phyloP scores from a whole-genome alignment of 345 rosid species.

The rapeseed (Brassica napus) region DNA sequence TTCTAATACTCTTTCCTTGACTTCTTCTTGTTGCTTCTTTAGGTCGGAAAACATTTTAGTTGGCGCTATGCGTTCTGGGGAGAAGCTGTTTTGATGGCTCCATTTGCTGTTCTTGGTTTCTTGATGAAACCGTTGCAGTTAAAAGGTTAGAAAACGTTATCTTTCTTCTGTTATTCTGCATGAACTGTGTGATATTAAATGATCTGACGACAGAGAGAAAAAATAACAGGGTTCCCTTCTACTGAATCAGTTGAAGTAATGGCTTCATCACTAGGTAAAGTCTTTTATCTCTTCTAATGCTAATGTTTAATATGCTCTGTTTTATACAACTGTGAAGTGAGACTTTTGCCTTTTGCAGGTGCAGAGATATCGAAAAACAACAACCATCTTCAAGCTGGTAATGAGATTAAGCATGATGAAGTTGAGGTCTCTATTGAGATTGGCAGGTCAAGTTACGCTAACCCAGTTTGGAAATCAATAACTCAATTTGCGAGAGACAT shows the following conservation, averaged over 20 bases:
- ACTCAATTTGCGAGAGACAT: slow-evolving; percentile 23
- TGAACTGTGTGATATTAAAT: slow-evolving; percentile 1
- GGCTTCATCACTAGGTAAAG: slow-evolving; percentile 8
- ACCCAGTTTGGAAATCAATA: slow-evolving; percentile 5
- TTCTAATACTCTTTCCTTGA: background rate
- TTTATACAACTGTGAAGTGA: background rate
- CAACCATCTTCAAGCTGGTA: slow-evolving; percentile 14
- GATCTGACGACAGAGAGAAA: background rate
- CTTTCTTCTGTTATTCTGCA: background rate
- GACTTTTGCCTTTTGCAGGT: slow-evolving; percentile 9
- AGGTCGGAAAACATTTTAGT: slow-evolving; percentile 70
- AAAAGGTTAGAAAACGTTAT: slow-evolving; percentile 49
- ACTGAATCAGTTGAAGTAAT: slow-evolving; percentile 14
- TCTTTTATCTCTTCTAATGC: background rate
- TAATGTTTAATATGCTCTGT: background rate
- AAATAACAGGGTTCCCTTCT: slow-evolving; percentile 22
- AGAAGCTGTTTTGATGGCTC: slow-evolving; percentile 85
- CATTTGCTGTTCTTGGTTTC: slow-evolving; percentile 78
- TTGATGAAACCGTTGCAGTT: slow-evolving; percentile 75
- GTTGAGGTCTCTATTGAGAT: slow-evolving; percentile 9
- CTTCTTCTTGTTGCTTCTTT: background rate
- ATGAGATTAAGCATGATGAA: slow-evolving; percentile 19
- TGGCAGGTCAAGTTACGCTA: slow-evolving; percentile 12
- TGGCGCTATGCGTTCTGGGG: slow-evolving; percentile 90
- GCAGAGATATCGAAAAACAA: slow-evolving; percentile 13